Base-by-base conservation (phyloP, 2,329 filamentous ascomycete species). In the Fonsecaea nubica region DNA sequence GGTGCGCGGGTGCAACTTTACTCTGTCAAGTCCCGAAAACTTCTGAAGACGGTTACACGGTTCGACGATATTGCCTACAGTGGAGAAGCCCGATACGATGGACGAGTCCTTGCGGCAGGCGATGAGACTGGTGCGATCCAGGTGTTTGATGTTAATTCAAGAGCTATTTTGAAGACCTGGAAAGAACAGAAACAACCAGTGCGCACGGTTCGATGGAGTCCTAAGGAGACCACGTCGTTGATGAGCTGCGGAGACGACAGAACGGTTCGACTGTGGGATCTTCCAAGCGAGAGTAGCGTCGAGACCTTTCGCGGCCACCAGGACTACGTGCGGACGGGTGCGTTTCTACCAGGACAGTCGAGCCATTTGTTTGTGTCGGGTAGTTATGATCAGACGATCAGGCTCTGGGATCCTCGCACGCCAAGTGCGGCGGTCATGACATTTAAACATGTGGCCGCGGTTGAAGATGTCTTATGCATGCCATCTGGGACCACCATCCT, bases 101-200 rank as follows among this genome's bases (percentile, higher is more conserved):
- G 93, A 48, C 87, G 92, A 68, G 91, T 99, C 64, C 81, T 99
- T 73, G 90, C 96, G 40, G 93, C 94, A 36, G 94, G 94, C 74
- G 94, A 97, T 73, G 94, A 97, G 76, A 90, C 88, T 48, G 96
- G 96, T 64, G 89, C 90, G 69, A 92, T 99, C 72, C 96, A 99
- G 80, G 93, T 97, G 12, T 99, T 98, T 76, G 95, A 99, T 76
- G 88, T 96, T 59, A 89, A 86, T 76, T 94, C 93, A 64, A 87
- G 95, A 70, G 93, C 93, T 3, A 97, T 99, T 72, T 82, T 99
- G 74, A 94, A 95, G 83, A 97, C 94, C 59, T 99, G 95, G 94
- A 89, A 90, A 70, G 88, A 93, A 73, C 94, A 98, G 82, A 93
- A 93, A 81, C 93, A 96, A 83, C 92, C 95, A 13, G 92, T 96